A percentile compares a stretch with the other conserved stretches of the same genome.
Evolutionary conservation across 495 filamentous ascomycete genomes (phyloP).

Genomic region (Lasiosphaeria miniovina): DNA sequence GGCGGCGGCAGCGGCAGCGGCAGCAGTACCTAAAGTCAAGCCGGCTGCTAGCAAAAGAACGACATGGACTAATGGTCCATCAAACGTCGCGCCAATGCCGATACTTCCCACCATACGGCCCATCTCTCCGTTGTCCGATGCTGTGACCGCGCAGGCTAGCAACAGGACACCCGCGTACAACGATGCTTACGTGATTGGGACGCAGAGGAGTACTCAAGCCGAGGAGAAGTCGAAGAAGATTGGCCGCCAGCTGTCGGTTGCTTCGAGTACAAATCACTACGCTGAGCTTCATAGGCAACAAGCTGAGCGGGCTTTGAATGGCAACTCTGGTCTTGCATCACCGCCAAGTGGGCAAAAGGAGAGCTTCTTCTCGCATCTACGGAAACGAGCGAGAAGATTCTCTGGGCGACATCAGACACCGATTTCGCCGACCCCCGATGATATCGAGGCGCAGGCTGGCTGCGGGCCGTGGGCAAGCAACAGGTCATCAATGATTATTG

Average conservation of each 20-base stretch:
- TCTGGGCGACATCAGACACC: conserved; percentile 84
- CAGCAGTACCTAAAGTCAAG: conserved; percentile 52
- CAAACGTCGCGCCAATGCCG: conserved; percentile 90
- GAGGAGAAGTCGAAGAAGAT: conserved; percentile 89
- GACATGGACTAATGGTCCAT: conserved; percentile 78
- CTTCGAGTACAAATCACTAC: conserved; percentile 89
- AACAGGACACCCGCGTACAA: conserved; percentile 47
- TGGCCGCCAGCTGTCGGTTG: conserved; percentile 89
- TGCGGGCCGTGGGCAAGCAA: conserved; percentile 85
- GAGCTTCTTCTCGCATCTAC: conserved; percentile 94
- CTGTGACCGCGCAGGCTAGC: conserved; percentile 83
- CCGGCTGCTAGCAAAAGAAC: conserved; percentile 68
- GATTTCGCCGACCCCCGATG: conserved; percentile 69
- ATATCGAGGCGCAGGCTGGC: conserved; percentile 87
- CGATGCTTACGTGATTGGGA: conserved; percentile 38
- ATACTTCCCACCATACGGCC: conserved; percentile 95
- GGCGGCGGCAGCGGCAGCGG: too few species aligned
- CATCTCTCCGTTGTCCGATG: conserved; percentile 87
- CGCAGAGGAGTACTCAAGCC: conserved; percentile 27
- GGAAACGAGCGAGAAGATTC: conserved; percentile 88
- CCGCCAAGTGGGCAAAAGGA: conserved; percentile 74
- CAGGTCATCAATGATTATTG: conserved; percentile 78
- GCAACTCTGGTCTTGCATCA: conserved; percentile 63
- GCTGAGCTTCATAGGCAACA: conserved; percentile 85
- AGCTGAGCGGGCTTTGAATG: conserved; percentile 85